Conservation (phyloP, 371 early-diverging fungal species). For the Rhizopus delemar region DNA sequence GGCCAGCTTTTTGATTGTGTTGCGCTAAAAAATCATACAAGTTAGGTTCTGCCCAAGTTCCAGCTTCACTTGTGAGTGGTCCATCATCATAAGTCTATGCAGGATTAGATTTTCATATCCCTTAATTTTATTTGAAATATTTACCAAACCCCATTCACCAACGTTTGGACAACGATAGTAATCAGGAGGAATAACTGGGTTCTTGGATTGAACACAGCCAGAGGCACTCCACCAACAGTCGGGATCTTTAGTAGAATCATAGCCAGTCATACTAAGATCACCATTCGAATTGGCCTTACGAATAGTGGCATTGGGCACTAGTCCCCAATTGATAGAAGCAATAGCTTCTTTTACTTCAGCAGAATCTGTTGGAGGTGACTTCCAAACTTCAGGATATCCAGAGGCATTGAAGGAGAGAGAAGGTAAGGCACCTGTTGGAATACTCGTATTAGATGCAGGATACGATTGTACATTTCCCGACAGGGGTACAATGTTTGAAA, state of each 20-base stretch:
- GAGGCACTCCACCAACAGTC: slow-evolving; percentile 43
- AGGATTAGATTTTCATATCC: neutral
- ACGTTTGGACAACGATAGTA: slow-evolving; percentile 37
- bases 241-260: slow-evolving; percentile 23
- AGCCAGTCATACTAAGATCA: slow-evolving; percentile 25
- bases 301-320: slow-evolving; percentile 41
- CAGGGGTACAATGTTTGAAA: slow-evolving; percentile 20
- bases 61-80: slow-evolving; percentile 34
- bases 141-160: slow-evolving; percentile 49
- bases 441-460: slow-evolving; percentile 16
- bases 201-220: slow-evolving; percentile 47
- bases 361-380: slow-evolving; percentile 28
- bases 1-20: slow-evolving; percentile 26
- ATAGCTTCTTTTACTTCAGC: slow-evolving; percentile 42
- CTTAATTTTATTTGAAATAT: slow-evolving; percentile 10
- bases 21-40: slow-evolving; percentile 46
- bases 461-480: slow-evolving; percentile 25
- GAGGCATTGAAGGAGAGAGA: slow-evolving; percentile 13
- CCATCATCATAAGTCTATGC: slow-evolving; percentile 39
- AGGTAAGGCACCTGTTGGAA: slow-evolving; percentile 38
- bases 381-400: slow-evolving; percentile 47
- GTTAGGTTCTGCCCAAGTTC: slow-evolving; percentile 40
- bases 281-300: slow-evolving; percentile 25
- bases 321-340: slow-evolving; percentile 43
- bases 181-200: slow-evolving; percentile 40